Evolutionary conservation across 2,329 filamentous ascomycete species (phyloP).

Genomic region (Aspergillus spinulosporus): DNA sequence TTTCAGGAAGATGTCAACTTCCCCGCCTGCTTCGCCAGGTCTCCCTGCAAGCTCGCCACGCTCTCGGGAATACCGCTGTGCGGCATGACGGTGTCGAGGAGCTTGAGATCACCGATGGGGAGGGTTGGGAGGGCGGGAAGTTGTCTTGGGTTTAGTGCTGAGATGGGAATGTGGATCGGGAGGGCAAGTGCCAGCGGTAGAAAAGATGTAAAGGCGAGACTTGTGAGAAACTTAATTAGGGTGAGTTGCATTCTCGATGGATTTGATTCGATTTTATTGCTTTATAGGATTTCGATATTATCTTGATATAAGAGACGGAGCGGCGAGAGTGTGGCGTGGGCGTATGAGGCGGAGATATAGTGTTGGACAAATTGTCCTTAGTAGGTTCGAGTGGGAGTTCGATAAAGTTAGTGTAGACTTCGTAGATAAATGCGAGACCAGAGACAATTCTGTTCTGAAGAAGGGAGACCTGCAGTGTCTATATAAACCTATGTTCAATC

Average conservation of each 20-base stretch:
- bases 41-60: not conserved
- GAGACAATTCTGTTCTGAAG: not conserved
- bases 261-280: not conserved
- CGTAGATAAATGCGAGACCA: not conserved
- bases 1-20: not conserved
- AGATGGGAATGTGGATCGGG: not conserved
- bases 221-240: not conserved
- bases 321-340: too few relatives aligned
- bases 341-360: not conserved
- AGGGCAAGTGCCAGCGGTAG: not conserved
- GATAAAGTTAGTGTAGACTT: not conserved
- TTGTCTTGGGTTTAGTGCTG: not conserved
- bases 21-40: not conserved
- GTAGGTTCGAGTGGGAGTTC: not conserved
- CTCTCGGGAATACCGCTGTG: not conserved
- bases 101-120: not conserved
- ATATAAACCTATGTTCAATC: not conserved
- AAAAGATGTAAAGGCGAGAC: not conserved
- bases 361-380: too few relatives aligned
- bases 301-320: too few relatives aligned
- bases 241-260: not conserved
- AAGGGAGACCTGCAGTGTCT: not conserved
- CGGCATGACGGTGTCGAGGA: not conserved
- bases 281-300: too few relatives aligned
- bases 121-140: not conserved